phyloP scores from a whole-genome alignment of 2,329 filamentous ascomycete species.

The Pseudogymnoascus sp. region DNA sequence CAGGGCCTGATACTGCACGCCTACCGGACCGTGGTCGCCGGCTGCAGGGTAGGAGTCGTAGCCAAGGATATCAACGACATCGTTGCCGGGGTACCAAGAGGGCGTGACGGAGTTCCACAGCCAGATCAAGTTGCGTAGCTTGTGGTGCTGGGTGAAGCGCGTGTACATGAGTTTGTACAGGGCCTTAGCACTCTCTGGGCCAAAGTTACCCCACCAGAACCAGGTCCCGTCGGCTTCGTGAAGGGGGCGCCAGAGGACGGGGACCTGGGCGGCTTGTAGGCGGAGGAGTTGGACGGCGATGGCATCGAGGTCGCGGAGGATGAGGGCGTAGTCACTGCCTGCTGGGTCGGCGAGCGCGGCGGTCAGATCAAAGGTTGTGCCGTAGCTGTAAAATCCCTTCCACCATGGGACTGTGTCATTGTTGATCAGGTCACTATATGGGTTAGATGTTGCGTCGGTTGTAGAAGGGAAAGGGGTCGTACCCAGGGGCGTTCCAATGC shows the following conservation, averaged over 20 bases:
- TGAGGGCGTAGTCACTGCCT: conserved; percentile 39
- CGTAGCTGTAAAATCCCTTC: conserved; percentile 42
- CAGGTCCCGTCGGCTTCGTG: conserved; percentile 43
- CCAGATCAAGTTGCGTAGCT: conserved; percentile 42
- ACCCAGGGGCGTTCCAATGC: conserved; percentile 41
- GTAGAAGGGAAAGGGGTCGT: not conserved
- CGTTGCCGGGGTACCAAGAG: conserved; percentile 41
- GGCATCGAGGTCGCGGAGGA: conserved; percentile 40
- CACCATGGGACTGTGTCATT: conserved; percentile 39
- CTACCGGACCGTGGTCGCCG: conserved; percentile 30
- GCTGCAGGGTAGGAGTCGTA: conserved; percentile 38
- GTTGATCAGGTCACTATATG: conserved; percentile 35
- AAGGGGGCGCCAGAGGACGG: conserved; percentile 40
- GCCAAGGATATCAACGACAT: conserved; percentile 38
- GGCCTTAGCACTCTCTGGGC: conserved; percentile 37
- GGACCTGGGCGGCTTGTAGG: conserved; percentile 36
- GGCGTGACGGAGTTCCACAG: conserved; percentile 40
- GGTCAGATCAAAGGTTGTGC: conserved; percentile 40
- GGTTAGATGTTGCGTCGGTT: conserved; percentile 15
- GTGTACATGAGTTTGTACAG: conserved; percentile 38
- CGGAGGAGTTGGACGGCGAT: conserved; percentile 39
- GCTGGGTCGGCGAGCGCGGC: conserved; percentile 34
- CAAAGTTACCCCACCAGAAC: conserved; percentile 47
- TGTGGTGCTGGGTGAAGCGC: conserved; percentile 36
- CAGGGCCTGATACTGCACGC: conserved; percentile 37